Conservation (phyloP, 148 eudicot genomes). For the Silene uniflora region DNA sequence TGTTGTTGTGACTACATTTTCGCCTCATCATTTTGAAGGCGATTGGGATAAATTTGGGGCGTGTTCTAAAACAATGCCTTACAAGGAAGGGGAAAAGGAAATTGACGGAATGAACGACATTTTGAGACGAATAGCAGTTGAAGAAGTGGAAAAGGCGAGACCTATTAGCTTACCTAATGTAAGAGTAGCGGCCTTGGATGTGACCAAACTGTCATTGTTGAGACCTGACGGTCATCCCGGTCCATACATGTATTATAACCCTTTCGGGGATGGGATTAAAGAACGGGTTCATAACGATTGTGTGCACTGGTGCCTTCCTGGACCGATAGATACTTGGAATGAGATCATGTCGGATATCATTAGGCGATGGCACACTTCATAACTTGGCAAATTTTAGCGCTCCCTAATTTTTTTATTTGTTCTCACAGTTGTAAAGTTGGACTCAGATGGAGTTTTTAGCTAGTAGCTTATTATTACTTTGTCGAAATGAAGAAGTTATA, state of each 20-base stretch:
- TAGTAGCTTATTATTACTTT: background rate
- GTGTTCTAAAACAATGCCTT: slow-evolving; percentile 72
- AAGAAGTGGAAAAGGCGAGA: slow-evolving; percentile 44
- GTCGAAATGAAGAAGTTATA: background rate
- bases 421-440: background rate
- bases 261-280: slow-evolving; percentile 63
- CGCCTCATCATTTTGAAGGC: slow-evolving; percentile 91
- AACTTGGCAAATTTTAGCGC: background rate
- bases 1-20: slow-evolving; percentile 71
- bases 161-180: slow-evolving; percentile 18
- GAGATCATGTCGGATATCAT: slow-evolving; percentile 68
- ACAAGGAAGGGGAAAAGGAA: slow-evolving; percentile 42
- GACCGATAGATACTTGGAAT: slow-evolving; percentile 89
- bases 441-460: background rate
- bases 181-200: slow-evolving; percentile 60
- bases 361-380: slow-evolving; percentile 43
- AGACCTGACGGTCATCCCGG: slow-evolving; percentile 98
- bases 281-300: slow-evolving; percentile 84
- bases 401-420: background rate
- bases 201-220: slow-evolving; percentile 58
- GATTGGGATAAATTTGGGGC: slow-evolving; percentile 85
- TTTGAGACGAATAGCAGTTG: slow-evolving; percentile 52
- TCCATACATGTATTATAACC: slow-evolving; percentile 63
- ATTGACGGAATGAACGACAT: slow-evolving; percentile 63
- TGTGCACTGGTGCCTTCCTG: slow-evolving; percentile 93